These are phyloP conservation scores for Gnomoniopsis sp. DNA, from an alignment of 2,329 filamentous ascomycete species.

Conservation along the genomic window DNA sequence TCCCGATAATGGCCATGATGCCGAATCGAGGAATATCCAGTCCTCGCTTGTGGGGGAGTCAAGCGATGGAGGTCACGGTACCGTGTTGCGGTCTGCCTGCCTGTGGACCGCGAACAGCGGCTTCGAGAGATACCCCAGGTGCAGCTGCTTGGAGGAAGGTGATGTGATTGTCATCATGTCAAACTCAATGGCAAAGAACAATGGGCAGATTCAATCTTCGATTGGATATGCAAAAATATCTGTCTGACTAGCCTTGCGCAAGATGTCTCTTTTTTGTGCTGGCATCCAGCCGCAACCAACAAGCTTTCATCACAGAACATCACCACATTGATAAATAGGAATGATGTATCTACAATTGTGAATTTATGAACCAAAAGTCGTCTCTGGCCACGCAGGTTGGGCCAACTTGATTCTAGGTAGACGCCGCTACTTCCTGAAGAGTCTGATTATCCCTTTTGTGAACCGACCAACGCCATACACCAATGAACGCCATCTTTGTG, in stretches of 20 bases:
- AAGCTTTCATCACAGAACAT: no score
- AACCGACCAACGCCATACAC: conserved; percentile 16
- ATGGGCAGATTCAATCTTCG: neutral
- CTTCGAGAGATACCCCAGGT: neutral
- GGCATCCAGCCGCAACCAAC: no score
- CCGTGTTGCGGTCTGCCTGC: neutral
- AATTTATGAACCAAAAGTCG: neutral
- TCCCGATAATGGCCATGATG: no score
- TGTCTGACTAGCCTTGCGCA: no score
- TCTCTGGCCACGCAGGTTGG: neutral
- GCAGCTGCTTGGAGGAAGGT: neutral
- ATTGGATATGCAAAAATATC: no score
- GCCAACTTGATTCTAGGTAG: neutral
- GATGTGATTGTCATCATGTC: neutral
- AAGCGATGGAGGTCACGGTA: neutral
- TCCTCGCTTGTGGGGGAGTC: neutral
- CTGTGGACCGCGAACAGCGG: neutral
- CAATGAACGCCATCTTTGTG: conserved; percentile 9
- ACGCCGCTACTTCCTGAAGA: neutral
- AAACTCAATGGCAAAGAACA: neutral
- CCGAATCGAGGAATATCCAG: no score
- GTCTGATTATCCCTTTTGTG: neutral
- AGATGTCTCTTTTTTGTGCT: no score
- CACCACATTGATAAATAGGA: no score
- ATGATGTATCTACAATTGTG: no score